Base-by-base conservation (phyloP, 192 early-diverging fungal species). In the Coemansia javaensis region DNA sequence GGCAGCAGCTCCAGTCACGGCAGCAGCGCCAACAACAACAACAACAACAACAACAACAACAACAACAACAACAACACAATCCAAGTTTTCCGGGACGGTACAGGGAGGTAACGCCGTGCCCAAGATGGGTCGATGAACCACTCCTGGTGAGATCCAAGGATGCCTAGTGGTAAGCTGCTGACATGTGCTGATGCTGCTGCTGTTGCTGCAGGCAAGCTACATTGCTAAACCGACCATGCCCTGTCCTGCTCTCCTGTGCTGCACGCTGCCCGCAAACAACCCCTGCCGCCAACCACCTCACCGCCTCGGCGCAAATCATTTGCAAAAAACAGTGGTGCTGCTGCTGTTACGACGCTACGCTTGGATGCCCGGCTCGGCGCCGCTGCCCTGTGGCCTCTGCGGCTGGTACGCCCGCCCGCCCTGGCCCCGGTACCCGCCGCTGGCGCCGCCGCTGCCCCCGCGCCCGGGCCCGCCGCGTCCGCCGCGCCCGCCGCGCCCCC, bases 21-120 rank as follows among this genome's bases (percentile, higher is more conserved):
- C 55, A 67, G n/a, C 75, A 83, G 21, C 74, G 76, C 40, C 45
- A 66, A 33, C 47, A 66, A 20, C 56, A 58, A 20, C 58, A 48
- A 17, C n/a, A n/a, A n/a, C n/a, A n/a, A n/a, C n/a, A n/a, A n/a
- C n/a, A n/a, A n/a, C n/a, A n/a, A n/a, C n/a, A n/a, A n/a, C n/a
- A n/a, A n/a, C n/a, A 35, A 15, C 2, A 15, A 11, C 33, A 4
- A 35, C 12, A 35, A 8, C 12, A 35, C 4, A 35, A 8, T 15
- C 14, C 33, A 35, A 11, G 33, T 35, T 35, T 13, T 35, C 16
- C 33, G 16, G 12, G 14, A 2, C 33, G 2, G 4, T 2, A 11
- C 12, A 32, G 31, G 16, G 16, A 15, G 33, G 14, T 35, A 35
- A 35, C 16, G 33, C 33, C 16, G 33, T 35, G 16, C 33, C 12